Evolutionary conservation across 1,284 basidiomycete species (phyloP), one percentile per base, ranked within the genome.

Genomic region (Irpex sp.): DNA sequence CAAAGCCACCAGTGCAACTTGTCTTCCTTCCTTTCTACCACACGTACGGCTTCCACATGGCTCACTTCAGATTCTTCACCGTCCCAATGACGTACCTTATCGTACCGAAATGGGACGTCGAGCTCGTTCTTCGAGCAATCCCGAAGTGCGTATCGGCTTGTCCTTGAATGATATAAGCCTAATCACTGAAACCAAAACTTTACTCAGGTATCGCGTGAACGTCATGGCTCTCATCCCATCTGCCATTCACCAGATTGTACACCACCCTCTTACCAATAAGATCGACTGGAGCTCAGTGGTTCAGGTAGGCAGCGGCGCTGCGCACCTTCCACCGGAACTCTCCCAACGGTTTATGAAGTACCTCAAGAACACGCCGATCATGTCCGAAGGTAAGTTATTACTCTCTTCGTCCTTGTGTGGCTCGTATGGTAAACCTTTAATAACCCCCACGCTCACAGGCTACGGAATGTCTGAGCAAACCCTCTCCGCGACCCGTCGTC

Each of bases 401-500:
- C 44, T 47, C 51, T 1, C 55, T 7, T 49, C n/a, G n/a, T 31
- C 6, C 3, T 15, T 44, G 19, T 34, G 52, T 47, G n/a, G 52
- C 21, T 31, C 64, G 37, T 8, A 36, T 67, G 56, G 65, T 17
- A 54, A 7, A 15, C 55, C 6, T n/a, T 21, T 21, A 4, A 47
- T n/a, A 5, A 13, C n/a, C 3, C 44, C 7, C n/a, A n/a, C n/a
- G 7, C 26, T 47, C 44, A 47, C 66, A 87, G 89, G 89, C 0
- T 93, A 89, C 69, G 91, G 91, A 13, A 85, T 92, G 80, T 90
- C 89, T 0, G 91, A 93, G 82, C 77, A 92, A 89, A 91, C 90
- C 0, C 76, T 89, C 19, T 75, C 80, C 0, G 79, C 82, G 0
- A 74, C 86, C 4, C 59, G 68, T 1, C 79, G 79, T 58, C 83